A percentile compares a stretch with the other conserved stretches of the same genome.
phyloP scores from a whole-genome alignment of 768 basidiomycete genomes.

The Trametes punicea region DNA sequence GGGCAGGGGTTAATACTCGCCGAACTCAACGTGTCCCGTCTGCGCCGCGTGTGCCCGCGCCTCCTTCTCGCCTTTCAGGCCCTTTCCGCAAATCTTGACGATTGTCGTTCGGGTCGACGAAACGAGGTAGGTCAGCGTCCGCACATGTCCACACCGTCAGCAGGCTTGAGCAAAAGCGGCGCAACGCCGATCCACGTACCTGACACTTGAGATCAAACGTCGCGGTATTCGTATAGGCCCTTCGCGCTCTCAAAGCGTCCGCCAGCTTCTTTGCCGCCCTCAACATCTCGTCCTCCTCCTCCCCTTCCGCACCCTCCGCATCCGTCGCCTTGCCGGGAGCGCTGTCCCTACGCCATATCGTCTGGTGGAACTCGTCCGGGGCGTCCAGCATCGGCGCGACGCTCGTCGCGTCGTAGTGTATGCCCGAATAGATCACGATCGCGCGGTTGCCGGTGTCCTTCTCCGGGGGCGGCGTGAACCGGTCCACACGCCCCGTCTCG shows the following conservation, averaged over 20 bases:
- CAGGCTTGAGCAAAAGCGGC: no score
- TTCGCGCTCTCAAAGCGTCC: conserved; percentile 65
- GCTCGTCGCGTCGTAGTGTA: conserved; percentile 92
- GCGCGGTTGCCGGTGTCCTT: conserved; percentile 38
- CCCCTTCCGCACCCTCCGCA: conserved; percentile 31
- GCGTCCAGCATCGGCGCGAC: conserved; percentile 75
- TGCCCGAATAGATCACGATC: conserved; percentile 89
- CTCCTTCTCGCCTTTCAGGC: conserved; percentile 91
- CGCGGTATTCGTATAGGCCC: conserved; percentile 86
- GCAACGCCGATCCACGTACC: no score
- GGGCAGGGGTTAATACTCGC: conserved; percentile 57
- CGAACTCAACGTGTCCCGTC: conserved; percentile 84
- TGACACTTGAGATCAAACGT: conserved; percentile 91
- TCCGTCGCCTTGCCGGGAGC: no score
- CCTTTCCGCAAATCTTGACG: conserved; percentile 82
- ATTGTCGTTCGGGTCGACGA: no score
- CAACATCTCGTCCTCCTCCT: conserved; percentile 52
- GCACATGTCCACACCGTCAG: no score
- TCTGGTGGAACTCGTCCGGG: conserved; percentile 87
- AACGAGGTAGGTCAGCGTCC: not conserved
- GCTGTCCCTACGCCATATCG: conserved; percentile 39
- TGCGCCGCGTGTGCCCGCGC: conserved; percentile 83
- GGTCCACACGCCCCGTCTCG: conserved; percentile 86
- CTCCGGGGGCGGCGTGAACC: conserved; percentile 59
- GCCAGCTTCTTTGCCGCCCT: conserved; percentile 70